Conservation (phyloP, 2,329 filamentous ascomycete species). For the Talaromyces sp. region DNA sequence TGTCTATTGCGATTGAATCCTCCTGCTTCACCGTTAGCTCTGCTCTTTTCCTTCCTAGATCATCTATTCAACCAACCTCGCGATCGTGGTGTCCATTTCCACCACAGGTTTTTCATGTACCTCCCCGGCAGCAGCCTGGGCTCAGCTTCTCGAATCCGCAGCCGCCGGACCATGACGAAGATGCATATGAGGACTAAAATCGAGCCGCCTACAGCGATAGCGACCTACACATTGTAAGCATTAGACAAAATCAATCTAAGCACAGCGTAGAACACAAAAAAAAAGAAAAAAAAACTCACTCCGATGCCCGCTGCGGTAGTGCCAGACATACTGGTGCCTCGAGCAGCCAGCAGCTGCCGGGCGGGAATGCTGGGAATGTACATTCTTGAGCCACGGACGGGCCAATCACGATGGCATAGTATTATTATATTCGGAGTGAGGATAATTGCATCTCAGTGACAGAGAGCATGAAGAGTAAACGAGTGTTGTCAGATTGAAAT, state of each 20-base stretch:
- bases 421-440: not conserved
- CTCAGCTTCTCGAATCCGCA: slow-evolving; percentile 44
- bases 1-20: slow-evolving; percentile 1
- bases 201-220: slow-evolving; percentile 31
- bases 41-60: not conserved
- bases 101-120: slow-evolving; percentile 52
- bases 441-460: not conserved
- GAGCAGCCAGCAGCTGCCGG: slow-evolving; percentile 12
- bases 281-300: slow-evolving; percentile 10
- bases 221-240: slow-evolving; percentile 22
- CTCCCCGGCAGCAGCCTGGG: slow-evolving; percentile 52
- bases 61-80: slow-evolving; percentile 21
- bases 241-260: not conserved
- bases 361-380: slow-evolving; percentile 15
- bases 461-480: not conserved
- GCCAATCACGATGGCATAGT: slow-evolving; percentile 14
- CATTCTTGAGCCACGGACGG: slow-evolving; percentile 12
- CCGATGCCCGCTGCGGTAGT: slow-evolving; percentile 7
- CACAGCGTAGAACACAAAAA: too few species aligned
- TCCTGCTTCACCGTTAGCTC: not conserved
- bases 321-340: slow-evolving; percentile 1
- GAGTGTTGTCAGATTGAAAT: not conserved
- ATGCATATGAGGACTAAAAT: slow-evolving; percentile 28
- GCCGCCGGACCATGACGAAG: slow-evolving; percentile 40
- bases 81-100: slow-evolving; percentile 46